These are phyloP conservation scores for Diaporthe helianthi DNA, from an alignment of 2,329 filamentous ascomycete species.

Conservation along the genomic window DNA sequence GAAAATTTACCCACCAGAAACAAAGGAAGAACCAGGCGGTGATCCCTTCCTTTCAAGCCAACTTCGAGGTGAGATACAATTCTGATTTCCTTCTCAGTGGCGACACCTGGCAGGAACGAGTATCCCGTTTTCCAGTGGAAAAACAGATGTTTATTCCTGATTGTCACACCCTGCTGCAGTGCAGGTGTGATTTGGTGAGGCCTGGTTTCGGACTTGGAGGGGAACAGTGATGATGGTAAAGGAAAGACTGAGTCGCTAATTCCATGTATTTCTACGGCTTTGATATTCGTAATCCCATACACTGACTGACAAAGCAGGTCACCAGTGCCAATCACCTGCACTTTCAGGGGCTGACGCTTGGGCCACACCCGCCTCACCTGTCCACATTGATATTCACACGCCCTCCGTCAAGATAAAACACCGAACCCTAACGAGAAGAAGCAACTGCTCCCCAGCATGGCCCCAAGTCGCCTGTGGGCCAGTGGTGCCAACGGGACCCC, in stretches of 20 bases:
- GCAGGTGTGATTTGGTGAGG: neutral
- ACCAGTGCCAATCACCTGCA: neutral
- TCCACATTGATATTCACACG: neutral
- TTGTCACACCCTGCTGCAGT: neutral
- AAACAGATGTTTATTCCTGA: neutral
- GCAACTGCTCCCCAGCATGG: neutral
- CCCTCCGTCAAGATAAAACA: neutral
- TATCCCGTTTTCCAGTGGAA: neutral
- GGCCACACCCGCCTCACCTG: neutral
- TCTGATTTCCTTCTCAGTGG: neutral
- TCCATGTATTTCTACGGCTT: neutral
- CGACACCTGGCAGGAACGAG: neutral
- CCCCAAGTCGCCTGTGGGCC: conserved; percentile 10
- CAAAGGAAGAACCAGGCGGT: neutral
- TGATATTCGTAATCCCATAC: conserved; percentile 8
- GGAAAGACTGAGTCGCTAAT: conserved; percentile 9
- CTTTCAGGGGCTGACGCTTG: neutral
- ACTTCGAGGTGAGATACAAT: neutral
- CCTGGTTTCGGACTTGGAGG: no score
- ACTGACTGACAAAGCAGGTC: conserved; percentile 26
- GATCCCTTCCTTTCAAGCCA: neutral
- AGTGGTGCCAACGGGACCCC: neutral
- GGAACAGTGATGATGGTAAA: neutral
- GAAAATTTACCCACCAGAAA: no score
- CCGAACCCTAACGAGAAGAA: neutral